Evolutionary conservation across 495 filamentous ascomycete species (phyloP), one percentile per base, ranked within the genome.

Genomic region (Penicillium angulare): DNA sequence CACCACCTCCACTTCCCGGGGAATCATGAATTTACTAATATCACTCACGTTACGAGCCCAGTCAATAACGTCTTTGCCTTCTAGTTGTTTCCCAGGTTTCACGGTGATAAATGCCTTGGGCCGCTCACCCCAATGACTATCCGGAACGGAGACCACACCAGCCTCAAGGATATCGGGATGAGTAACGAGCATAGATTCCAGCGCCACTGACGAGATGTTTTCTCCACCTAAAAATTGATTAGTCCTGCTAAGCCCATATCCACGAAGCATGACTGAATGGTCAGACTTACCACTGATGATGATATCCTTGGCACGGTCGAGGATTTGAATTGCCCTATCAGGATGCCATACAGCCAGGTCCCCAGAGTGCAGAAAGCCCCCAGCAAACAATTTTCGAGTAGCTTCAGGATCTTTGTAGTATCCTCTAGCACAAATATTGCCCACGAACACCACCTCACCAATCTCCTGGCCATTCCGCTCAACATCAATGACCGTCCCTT

Each of bases 21-120:
- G 93, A 18, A 97, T 84, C 93, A 97, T 97, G 65, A 97, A 98
- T 57, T 83, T 87, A 69, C 87, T 90, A 56, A 98, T 96, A 20
- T 68, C 68, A 57, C 87, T 87, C 50, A 83, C 75, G 46, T 84
- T 72, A 59, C 86, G 89, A 9, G 92, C 92, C 93, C 93, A 98
- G 29, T 78, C 63, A 48, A 98, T 89, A 13, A 98, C 74, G 10
- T 90, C 87, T 43, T 85, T 74, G 0, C 86, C 86, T 12, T 74
- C 71, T 5, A 95, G 32, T 5, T 61, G 50, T 59, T 79, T 78
- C 3, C 83, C 86, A 29, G 68, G 55, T 57, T 90, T 84, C 9
- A 92, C 77, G 0, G 93, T 98, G 33, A 97, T 64, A 66, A 90
- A 98, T 2, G 92, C 93, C 70, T 96, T 97, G 1, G 93, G 93